These are phyloP conservation scores for Pleurotus giganteus DNA, from an alignment of 768 basidiomycete species.

Conservation along the genomic window DNA sequence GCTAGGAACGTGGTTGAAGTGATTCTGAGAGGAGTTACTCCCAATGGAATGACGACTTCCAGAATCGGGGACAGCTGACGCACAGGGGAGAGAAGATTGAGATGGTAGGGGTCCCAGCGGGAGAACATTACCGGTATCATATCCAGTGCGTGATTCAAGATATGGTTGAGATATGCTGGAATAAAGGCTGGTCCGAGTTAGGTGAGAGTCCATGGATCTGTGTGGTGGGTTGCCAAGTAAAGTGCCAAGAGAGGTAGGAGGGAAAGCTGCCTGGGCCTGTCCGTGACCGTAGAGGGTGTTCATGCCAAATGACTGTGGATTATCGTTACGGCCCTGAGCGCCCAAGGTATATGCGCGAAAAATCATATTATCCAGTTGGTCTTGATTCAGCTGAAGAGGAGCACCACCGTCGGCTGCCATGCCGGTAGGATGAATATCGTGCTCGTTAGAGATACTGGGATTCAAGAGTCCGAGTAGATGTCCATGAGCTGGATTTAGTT, in stretches of 20 bases:
- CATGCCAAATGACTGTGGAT: too few relatives aligned
- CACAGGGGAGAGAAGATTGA: neutral
- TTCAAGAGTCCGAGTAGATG: neutral
- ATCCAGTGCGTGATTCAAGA: neutral
- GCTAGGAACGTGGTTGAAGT: neutral
- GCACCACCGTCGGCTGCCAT: neutral
- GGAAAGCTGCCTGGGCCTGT: neutral
- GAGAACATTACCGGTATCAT: neutral
- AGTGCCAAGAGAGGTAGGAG: too few relatives aligned
- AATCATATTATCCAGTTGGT: neutral
- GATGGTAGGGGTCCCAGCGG: neutral
- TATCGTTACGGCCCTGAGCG: neutral
- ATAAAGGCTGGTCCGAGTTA: neutral
- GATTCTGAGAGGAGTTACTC: neutral
- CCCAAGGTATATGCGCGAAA: conserved; percentile 3
- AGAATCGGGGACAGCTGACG: neutral
- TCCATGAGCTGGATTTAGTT: neutral
- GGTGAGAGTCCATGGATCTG: neutral
- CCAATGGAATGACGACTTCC: neutral
- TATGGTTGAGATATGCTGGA: neutral
- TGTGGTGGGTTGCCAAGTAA: neutral
- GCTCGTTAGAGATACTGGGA: neutral
- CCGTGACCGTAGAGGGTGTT: neutral
- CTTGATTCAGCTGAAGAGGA: neutral
- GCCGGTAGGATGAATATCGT: neutral